Evolutionary conservation across 208 protist genomes (phyloP).

Genomic region (Trypanosoma avium): DNA sequence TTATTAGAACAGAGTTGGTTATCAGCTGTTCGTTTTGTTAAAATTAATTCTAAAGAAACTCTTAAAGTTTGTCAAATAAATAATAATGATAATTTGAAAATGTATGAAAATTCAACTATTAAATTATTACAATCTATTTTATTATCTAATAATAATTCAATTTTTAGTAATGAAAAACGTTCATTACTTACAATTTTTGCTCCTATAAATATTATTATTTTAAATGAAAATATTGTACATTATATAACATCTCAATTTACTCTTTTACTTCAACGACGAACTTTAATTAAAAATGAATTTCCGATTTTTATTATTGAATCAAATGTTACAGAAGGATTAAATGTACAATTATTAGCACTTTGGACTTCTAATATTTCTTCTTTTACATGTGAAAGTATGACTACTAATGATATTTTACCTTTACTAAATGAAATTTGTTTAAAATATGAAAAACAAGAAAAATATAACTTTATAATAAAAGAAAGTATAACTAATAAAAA

Average conservation of each 20-base stretch:
- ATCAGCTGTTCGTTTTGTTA: constrained; percentile 16
- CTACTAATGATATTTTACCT: neutral
- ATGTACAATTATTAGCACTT: constrained; percentile 5
- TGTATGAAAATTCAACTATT: neutral
- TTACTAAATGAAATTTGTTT: constrained; percentile 6
- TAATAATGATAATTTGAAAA: neutral
- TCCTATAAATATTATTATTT: constrained; percentile 17
- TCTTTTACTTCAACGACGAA: neutral
- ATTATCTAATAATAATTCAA: neutral
- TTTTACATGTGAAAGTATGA: neutral
- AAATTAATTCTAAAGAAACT: neutral
- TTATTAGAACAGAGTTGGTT: constrained; percentile 16
- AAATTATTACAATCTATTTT: constrained; percentile 1
- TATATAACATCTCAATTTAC: constrained; percentile 20
- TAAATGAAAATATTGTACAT: constrained; percentile 17
- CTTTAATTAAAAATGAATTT: neutral
- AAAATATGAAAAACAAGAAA: neutral
- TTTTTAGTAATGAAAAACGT: constrained; percentile 6
- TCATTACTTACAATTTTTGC: constrained; percentile 19
- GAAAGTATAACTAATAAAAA: no score
- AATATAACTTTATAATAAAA: no score
- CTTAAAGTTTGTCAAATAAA: neutral
- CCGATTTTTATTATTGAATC: constrained; percentile 9
- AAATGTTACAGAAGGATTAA: neutral
- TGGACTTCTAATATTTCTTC: constrained; percentile 13